Evolutionary conservation across 2,329 filamentous ascomycete genomes (phyloP).

Genomic region (Chaetomium sp.): DNA sequence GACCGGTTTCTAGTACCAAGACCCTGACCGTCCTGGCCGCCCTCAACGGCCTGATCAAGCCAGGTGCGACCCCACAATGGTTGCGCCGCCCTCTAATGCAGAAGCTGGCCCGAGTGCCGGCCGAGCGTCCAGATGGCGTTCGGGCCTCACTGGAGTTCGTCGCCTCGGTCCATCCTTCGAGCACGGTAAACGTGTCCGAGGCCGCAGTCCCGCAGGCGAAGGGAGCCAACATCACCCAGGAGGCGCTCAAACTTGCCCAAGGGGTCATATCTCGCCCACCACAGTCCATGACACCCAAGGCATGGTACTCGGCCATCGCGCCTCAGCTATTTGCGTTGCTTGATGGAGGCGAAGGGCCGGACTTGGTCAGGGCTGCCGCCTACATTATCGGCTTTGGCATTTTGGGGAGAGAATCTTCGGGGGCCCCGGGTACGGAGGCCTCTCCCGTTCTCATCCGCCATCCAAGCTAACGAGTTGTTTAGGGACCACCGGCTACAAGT

Average conservation of each 20-base stretch:
- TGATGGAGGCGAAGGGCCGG: slow-evolving; percentile 60
- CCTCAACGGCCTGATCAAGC: slow-evolving; percentile 65
- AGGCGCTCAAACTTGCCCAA: slow-evolving; percentile 66
- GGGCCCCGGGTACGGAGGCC: slow-evolving; percentile 60
- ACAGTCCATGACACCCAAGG: slow-evolving; percentile 52
- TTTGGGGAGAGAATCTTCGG: slow-evolving; percentile 63
- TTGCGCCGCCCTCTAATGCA: slow-evolving; percentile 59
- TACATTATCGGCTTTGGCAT: slow-evolving; percentile 69
- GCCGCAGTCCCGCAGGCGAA: slow-evolving; percentile 52
- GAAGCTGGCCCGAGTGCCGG: slow-evolving; percentile 61
- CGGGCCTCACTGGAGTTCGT: slow-evolving; percentile 71
- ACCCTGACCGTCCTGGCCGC: slow-evolving; percentile 57
- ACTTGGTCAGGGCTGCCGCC: slow-evolving; percentile 60
- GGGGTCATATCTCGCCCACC: slow-evolving; percentile 64
- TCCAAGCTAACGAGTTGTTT: slow-evolving; percentile 19
- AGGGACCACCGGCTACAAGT: slow-evolving; percentile 36
- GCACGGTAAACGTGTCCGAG: slow-evolving; percentile 45
- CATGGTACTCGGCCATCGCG: slow-evolving; percentile 63
- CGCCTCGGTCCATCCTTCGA: slow-evolving; percentile 66
- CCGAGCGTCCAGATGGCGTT: slow-evolving; percentile 62
- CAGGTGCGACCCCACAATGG: slow-evolving; percentile 60
- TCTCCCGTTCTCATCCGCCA: background rate
- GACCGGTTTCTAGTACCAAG: slow-evolving; percentile 47
- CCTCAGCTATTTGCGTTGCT: slow-evolving; percentile 64
- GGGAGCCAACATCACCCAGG: slow-evolving; percentile 67